Evolutionary conservation across 352 stramenopile species (phyloP).

Genomic region (Phytophthora uliginosa): DNA sequence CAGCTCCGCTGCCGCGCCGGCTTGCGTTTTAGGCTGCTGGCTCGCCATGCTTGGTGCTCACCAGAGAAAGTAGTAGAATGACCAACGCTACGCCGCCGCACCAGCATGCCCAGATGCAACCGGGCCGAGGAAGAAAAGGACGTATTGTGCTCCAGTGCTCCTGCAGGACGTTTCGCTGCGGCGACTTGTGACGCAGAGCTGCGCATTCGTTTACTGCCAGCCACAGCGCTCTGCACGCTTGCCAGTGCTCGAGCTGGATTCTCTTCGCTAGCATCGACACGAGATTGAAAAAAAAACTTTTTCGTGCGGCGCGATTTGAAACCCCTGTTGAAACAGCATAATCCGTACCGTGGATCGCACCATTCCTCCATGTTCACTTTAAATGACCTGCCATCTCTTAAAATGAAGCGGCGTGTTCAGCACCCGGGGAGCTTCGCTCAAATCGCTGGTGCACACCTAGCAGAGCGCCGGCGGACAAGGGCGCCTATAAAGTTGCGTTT

Average conservation of each 20-base stretch:
- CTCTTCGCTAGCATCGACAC: slow-evolving; percentile 40
- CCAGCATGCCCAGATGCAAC: slow-evolving; percentile 40
- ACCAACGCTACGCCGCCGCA: slow-evolving; percentile 23
- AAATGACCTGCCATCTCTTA: slow-evolving; percentile 16
- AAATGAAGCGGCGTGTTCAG: slow-evolving; percentile 36
- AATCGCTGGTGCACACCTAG: slow-evolving; percentile 27
- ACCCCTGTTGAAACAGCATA: slow-evolving; percentile 17
- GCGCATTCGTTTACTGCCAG: slow-evolving; percentile 39
- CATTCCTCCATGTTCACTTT: background rate
- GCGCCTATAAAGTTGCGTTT: slow-evolving; percentile 17
- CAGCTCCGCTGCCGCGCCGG: slow-evolving; percentile 6
- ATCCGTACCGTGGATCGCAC: background rate
- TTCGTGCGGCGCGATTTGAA: slow-evolving; percentile 32
- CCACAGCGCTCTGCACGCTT: slow-evolving; percentile 30
- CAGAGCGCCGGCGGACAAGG: slow-evolving; percentile 38
- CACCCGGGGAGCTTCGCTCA: slow-evolving; percentile 23
- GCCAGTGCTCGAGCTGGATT: slow-evolving; percentile 35
- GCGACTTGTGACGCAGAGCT: slow-evolving; percentile 29
- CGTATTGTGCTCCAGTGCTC: slow-evolving; percentile 29
- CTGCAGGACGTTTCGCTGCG: slow-evolving; percentile 27
- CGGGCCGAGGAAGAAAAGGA: slow-evolving; percentile 42
- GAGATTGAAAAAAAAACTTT: slow-evolving; percentile 42
- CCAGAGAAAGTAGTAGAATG: slow-evolving; percentile 42
- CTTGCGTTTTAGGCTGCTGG: slow-evolving; percentile 29
- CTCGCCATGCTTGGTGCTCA: slow-evolving; percentile 34